These are phyloP conservation scores for Ascochyta rabiei DNA, from an alignment of 2,329 filamentous ascomycete species.

Conservation along the genomic window DNA sequence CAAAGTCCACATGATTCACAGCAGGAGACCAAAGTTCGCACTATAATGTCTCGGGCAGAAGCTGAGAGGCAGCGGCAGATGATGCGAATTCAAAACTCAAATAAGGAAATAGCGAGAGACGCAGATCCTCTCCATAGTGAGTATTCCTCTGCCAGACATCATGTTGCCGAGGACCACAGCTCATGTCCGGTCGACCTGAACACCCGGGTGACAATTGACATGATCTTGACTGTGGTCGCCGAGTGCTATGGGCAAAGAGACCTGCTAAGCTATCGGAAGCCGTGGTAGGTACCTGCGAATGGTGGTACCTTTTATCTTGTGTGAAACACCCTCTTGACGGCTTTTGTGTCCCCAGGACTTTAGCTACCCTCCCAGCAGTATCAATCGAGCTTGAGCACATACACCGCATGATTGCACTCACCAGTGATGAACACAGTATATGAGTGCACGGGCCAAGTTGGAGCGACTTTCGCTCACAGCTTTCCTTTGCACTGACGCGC, in stretches of 20 bases:
- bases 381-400: neutral
- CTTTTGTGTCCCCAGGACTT: neutral
- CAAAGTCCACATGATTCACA: neutral
- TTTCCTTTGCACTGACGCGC: slow-evolving; percentile 21
- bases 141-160: no score
- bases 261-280: slow-evolving; percentile 73
- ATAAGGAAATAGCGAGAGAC: neutral
- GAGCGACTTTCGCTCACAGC: slow-evolving; percentile 5
- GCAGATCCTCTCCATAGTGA: neutral
- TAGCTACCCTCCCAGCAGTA: neutral
- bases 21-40: neutral
- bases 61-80: slow-evolving; percentile 30
- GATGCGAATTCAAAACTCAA: slow-evolving; percentile 16
- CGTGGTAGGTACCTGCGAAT: slow-evolving; percentile 21
- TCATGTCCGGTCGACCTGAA: slow-evolving; percentile 53
- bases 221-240: slow-evolving; percentile 86
- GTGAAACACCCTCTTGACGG: neutral
- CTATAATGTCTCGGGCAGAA: slow-evolving; percentile 24
- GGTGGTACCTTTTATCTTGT: neutral
- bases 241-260: slow-evolving; percentile 91
- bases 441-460: slow-evolving; percentile 12
- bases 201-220: slow-evolving; percentile 77
- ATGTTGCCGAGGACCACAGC: neutral
- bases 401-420: neutral
- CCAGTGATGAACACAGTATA: neutral